Evolutionary conservation across 2,329 filamentous ascomycete species (phyloP).

Genomic region (Nothophoma quercina): DNA sequence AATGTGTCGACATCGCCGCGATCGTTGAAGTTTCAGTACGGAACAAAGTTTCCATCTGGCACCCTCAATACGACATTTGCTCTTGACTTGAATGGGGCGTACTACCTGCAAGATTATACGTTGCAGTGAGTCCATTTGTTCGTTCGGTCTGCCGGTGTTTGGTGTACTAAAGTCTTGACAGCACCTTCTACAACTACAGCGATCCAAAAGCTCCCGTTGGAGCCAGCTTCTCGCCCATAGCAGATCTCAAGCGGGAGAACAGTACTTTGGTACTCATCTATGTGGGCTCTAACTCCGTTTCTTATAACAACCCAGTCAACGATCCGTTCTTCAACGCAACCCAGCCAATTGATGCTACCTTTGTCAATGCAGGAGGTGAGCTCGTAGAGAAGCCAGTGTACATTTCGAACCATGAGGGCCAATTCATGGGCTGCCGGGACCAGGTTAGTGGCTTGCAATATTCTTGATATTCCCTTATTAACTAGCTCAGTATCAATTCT

Average conservation of each 20-base stretch:
- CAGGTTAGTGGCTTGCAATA: neutral
- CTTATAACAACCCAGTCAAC: neutral
- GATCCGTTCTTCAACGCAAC: constrained; percentile 15
- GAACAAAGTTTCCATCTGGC: neutral
- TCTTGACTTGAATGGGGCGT: neutral
- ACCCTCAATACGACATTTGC: neutral
- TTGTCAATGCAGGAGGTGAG: neutral
- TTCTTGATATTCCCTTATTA: neutral
- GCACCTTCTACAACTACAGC: constrained; percentile 2
- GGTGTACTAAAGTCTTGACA: neutral
- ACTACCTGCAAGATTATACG: constrained; percentile 2
- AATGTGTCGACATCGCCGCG: neutral
- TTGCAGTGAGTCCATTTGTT: constrained; percentile 4
- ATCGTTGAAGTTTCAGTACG: constrained; percentile 6
- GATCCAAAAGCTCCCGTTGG: neutral
- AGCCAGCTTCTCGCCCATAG: neutral
- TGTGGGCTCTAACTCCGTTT: neutral
- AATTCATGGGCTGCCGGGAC: constrained; percentile 4
- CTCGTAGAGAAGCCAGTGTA: constrained; percentile 4
- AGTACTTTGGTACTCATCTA: neutral
- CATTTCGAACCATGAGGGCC: constrained; percentile 1
- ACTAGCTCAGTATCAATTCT: constrained; percentile 11
- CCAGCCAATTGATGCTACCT: neutral
- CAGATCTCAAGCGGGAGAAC: constrained; percentile 5
- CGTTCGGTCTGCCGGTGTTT: neutral